These are phyloP conservation scores for Clitopilus hobsonii DNA, from an alignment of 768 basidiomycete species.

Conservation along the genomic window DNA sequence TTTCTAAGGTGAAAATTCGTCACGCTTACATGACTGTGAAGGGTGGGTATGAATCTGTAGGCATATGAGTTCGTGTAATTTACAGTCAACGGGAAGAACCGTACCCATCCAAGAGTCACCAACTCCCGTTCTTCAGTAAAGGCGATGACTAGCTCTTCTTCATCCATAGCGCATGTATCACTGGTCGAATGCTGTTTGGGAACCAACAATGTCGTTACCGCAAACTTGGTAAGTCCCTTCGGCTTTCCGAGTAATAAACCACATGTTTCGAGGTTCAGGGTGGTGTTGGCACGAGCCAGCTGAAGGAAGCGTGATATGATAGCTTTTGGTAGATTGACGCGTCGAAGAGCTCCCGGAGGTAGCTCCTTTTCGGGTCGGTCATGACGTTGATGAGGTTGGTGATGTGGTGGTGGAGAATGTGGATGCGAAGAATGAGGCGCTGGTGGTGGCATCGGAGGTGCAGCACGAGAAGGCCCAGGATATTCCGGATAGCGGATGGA, in stretches of 20 bases:
- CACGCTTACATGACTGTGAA: constrained; percentile 73
- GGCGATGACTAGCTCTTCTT: constrained; percentile 80
- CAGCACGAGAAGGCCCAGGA: constrained; percentile 18
- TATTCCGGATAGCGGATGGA: constrained; percentile 15
- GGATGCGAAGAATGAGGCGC: constrained; percentile 8
- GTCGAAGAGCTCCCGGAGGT: constrained; percentile 27
- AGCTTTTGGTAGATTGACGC: constrained; percentile 63
- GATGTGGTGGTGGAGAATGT: constrained; percentile 4
- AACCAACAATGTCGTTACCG: constrained; percentile 79
- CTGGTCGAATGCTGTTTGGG: constrained; percentile 87
- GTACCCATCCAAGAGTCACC: constrained; percentile 89
- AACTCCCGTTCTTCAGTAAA: constrained; percentile 79
- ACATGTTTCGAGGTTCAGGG: constrained; percentile 79
- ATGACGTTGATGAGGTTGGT: constrained; percentile 6
- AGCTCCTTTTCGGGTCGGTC: constrained; percentile 38
- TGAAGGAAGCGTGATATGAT: constrained; percentile 73
- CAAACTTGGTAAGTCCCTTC: constrained; percentile 46
- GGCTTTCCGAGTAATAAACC: constrained; percentile 76
- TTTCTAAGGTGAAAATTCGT: not conserved
- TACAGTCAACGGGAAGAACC: constrained; percentile 17
- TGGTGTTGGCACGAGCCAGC: constrained; percentile 77
- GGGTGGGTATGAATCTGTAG: constrained; percentile 88
- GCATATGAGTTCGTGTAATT: not conserved
- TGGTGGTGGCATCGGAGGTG: constrained; percentile 18
- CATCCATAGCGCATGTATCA: constrained; percentile 91